Evolutionary conservation across 202 grass and related monocot genomes (phyloP), one percentile per base, ranked within the genome.

Genomic region (Hordeum pubiflorum): DNA sequence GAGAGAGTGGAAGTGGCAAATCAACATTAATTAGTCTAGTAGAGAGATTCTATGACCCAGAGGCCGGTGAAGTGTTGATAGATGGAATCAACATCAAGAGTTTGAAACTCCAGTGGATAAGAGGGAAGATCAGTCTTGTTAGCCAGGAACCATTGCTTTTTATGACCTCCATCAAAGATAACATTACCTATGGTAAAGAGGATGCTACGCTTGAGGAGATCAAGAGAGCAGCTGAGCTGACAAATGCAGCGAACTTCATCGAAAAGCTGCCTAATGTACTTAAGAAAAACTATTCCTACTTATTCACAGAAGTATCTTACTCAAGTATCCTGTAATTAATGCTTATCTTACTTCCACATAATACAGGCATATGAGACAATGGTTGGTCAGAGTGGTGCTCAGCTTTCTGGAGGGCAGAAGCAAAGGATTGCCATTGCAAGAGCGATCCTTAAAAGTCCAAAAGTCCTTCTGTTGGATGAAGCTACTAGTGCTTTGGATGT

Each of bases 361-460:
- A 56, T 70, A 62, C 48, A 98, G 95, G 95, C 84, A 34, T 86
- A 94, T 40, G 84, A 98, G 17, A 98, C 95, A 44, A 86, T 86
- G 86, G 95, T 95, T 59, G 95, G 95, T 36, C 89, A 93, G 63
- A 78, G 72, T 46, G 95, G 95, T 55, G 85, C 90, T 48, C 95
- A 98, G 24, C 90, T 98, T 36, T 98, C 95, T 22, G 92, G 95
- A 5, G 95, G 95, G 26, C 95, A 98, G 34, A 98, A 98, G 77
- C 95, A 98, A 79, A 88, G 95, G 69, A 91, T 98, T 81, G 92
- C 95, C 17, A 95, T 98, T 37, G 95, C 95, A 85, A 91, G 95
- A 83, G 92, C 95, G 1, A 91, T 98, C 72, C 43, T 95, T 11
- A 98, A 87, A 86, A 82, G 88, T 37, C 95, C 92, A 17, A 94